Conservation (phyloP, 2,329 filamentous ascomycete genomes). For the Colletotrichum gigasporum region DNA sequence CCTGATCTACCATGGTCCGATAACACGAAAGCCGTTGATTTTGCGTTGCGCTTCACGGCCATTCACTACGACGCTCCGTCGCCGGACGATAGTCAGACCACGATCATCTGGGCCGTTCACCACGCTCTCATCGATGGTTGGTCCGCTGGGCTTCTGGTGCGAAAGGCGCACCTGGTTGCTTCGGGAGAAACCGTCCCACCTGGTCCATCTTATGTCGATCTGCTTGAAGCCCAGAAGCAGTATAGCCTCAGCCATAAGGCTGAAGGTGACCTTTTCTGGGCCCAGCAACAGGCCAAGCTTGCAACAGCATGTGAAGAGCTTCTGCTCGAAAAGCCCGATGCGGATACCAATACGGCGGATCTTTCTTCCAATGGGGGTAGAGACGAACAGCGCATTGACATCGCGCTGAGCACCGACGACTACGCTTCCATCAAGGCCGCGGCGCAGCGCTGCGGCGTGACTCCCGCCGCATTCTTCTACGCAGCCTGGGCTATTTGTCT, state of each 20-base stretch:
- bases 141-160: neutral
- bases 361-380: neutral
- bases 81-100: neutral
- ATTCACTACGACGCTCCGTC: neutral
- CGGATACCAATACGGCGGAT: neutral
- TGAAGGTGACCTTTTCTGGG: neutral
- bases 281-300: neutral
- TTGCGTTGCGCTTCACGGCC: neutral
- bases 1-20: neutral
- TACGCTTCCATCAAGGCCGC: conserved; percentile 17
- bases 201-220: neutral
- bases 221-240: neutral
- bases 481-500: conserved; percentile 49
- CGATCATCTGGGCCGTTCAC: neutral
- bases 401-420: neutral
- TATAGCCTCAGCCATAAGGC: neutral
- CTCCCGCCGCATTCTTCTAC: conserved; percentile 34
- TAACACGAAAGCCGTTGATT: neutral
- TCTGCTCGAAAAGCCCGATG: neutral
- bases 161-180: neutral
- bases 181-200: neutral
- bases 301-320: neutral
- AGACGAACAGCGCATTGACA: neutral
- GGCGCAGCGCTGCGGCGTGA: conserved; percentile 18
- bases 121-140: conserved; percentile 5